phyloP scores from a whole-genome alignment of 2,329 filamentous ascomycete genomes.

The Aspergillus thermomutatus region DNA sequence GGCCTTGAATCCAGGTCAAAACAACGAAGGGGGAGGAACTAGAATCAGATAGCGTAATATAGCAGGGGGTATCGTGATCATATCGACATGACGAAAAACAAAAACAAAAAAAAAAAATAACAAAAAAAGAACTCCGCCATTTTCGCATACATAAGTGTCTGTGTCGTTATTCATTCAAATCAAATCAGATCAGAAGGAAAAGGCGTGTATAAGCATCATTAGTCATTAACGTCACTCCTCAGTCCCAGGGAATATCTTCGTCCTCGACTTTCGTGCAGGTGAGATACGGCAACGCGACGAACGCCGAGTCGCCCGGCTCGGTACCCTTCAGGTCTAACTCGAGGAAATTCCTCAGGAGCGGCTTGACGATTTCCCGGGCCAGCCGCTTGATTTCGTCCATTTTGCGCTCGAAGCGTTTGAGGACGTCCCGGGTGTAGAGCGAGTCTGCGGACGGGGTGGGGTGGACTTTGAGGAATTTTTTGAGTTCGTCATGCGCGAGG shows the following conservation, averaged over 20 bases:
- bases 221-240: slow-evolving; percentile 4
- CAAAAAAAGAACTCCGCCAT: neutral
- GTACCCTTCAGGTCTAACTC: slow-evolving; percentile 66
- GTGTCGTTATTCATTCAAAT: slow-evolving; percentile 1
- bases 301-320: slow-evolving; percentile 36
- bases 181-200: slow-evolving; percentile 12
- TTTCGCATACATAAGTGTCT: neutral
- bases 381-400: slow-evolving; percentile 85
- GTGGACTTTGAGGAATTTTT: slow-evolving; percentile 79
- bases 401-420: slow-evolving; percentile 79
- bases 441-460: slow-evolving; percentile 55
- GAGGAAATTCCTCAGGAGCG: slow-evolving; percentile 79
- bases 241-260: slow-evolving; percentile 62
- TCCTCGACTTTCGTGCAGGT: slow-evolving; percentile 63
- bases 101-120: slow-evolving; percentile 2
- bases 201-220: neutral
- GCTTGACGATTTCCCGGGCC: slow-evolving; percentile 77
- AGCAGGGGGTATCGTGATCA: slow-evolving; percentile 1
- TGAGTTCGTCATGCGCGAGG: slow-evolving; percentile 81
- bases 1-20: neutral
- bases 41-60: neutral
- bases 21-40: neutral
- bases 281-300: slow-evolving; percentile 56
- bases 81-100: slow-evolving; percentile 2
- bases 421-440: slow-evolving; percentile 79